Base-by-base conservation (phyloP, 108 stramenopile genomes). In the Chaetoceros tenuissimus region DNA sequence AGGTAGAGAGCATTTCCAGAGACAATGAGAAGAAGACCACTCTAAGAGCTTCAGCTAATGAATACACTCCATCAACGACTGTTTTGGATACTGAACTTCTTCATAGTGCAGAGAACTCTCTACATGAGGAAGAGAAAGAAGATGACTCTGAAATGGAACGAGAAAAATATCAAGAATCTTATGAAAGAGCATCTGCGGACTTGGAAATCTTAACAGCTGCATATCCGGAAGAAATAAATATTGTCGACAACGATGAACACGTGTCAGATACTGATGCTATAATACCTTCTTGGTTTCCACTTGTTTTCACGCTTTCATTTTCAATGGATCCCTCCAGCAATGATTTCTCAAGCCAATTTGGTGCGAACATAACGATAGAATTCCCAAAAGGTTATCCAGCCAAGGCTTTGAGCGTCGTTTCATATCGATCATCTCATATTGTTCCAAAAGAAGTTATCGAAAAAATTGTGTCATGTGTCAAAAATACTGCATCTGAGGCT, bases 141-240 rank as follows among this genome's bases (percentile, higher is more conserved):
- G 34, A 40, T 40, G 34, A 40, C 34, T 5, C 5, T 13, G 34
- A 40, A 40, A 10, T 10, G 8, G 34, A 40, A 40, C 13, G 13
- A 5, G 34, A 40, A 40, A 5, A 46, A 3, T 10, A 23, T 10
- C 24, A 59, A 18, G 57, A 66, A 7, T 67, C 65, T 21, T 24
- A 62, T 23, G 72, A 68, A 48, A 55, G 67, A 31, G 66, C 72
- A 10, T 31, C 48, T 31, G 72, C 72, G 29, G 72, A 73, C 59
- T 0, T 73, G 13, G 72, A 73, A 63, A 68, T 73, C 34, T 48
- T 73, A 20, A 29, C 34, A 26, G 61, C 72, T 8, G 67, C 66
- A 21, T 73, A 67, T 64, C 66, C 66, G 22, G 57, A 67, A 28
- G 72, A 73, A 53, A 62, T 73, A 13, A 3, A 5, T 2, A 24